These are phyloP conservation scores for Pachysandra terminalis DNA, from an alignment of 164 flowering plant species.

Conservation along the genomic window DNA sequence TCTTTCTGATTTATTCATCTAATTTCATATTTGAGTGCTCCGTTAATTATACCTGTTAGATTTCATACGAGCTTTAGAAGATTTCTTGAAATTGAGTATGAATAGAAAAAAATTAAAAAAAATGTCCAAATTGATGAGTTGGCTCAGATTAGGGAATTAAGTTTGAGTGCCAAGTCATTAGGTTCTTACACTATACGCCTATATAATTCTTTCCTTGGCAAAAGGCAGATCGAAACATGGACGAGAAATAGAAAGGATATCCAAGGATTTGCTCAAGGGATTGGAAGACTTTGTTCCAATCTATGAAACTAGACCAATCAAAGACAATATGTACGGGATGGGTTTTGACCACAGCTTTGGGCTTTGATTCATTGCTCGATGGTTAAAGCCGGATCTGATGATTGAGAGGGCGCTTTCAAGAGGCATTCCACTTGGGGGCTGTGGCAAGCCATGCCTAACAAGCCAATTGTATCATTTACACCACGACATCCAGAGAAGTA, in stretches of 20 bases:
- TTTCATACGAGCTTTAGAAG: not conserved
- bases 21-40: no score
- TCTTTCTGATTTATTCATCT: no score
- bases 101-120: no score
- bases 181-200: conserved; percentile 13
- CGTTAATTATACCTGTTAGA: not conserved
- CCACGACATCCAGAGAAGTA: conserved; percentile 97
- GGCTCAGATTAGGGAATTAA: not conserved
- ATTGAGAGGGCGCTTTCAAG: conserved; percentile 99
- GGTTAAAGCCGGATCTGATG: conserved; percentile 94
- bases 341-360: conserved; percentile 99
- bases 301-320: conserved; percentile 89
- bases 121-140: not conserved
- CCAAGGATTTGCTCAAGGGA: conserved; percentile 83
- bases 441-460: conserved; percentile 92
- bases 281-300: conserved; percentile 96
- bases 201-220: conserved; percentile 54
- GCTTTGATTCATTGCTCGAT: conserved; percentile 90
- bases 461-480: conserved; percentile 65
- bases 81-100: no score
- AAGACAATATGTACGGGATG: conserved; percentile 94
- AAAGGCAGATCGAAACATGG: conserved; percentile 99
- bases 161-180: conserved; percentile 3
- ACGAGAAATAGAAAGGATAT: conserved; percentile 80
- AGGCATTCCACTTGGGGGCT: conserved; percentile 99